phyloP scores from a whole-genome alignment of 2,329 filamentous ascomycete species.

The Aschersonia sp. region DNA sequence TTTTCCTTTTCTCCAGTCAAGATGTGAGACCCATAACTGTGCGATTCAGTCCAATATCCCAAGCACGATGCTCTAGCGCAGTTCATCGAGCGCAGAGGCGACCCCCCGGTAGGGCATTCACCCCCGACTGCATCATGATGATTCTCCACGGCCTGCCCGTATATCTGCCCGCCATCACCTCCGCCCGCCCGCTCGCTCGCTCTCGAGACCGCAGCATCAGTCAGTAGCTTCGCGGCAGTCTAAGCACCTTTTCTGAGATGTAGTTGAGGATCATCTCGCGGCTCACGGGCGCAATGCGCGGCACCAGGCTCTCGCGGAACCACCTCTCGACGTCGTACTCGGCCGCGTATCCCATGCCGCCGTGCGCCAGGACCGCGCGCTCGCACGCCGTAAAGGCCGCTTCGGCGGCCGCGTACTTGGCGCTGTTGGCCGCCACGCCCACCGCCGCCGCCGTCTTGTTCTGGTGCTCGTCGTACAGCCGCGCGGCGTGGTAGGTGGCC shows the following conservation, averaged over 20 bases:
- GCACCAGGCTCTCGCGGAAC: conserved; percentile 49
- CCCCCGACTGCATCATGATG: no score
- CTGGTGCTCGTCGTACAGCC: conserved; percentile 36
- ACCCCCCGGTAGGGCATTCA: no score
- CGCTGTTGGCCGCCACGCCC: conserved; percentile 52
- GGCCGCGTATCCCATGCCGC: conserved; percentile 50
- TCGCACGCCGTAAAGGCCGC: conserved; percentile 49
- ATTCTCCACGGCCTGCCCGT: neutral
- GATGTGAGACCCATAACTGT: no score
- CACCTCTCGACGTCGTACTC: conserved; percentile 53
- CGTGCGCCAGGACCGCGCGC: conserved; percentile 41
- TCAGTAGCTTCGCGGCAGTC: conserved; percentile 52
- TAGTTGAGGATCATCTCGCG: conserved; percentile 67
- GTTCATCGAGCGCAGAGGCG: no score
- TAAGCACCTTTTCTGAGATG: conserved; percentile 52
- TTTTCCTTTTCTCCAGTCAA: neutral
- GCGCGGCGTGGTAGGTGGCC: conserved; percentile 49
- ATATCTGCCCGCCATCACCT: neutral
- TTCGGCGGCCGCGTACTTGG: conserved; percentile 56
- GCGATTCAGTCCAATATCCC: no score
- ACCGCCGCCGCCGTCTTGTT: conserved; percentile 36
- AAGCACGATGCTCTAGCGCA: no score
- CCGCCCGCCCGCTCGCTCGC: no score
- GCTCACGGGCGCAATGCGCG: conserved; percentile 48
- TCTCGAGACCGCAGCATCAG: neutral